A percentile compares a stretch with the other conserved stretches of the same genome.
These are phyloP conservation scores for Exophiala phaeomuriformis DNA, from an alignment of 2,329 filamentous ascomycete species.

Conservation along the genomic window DNA sequence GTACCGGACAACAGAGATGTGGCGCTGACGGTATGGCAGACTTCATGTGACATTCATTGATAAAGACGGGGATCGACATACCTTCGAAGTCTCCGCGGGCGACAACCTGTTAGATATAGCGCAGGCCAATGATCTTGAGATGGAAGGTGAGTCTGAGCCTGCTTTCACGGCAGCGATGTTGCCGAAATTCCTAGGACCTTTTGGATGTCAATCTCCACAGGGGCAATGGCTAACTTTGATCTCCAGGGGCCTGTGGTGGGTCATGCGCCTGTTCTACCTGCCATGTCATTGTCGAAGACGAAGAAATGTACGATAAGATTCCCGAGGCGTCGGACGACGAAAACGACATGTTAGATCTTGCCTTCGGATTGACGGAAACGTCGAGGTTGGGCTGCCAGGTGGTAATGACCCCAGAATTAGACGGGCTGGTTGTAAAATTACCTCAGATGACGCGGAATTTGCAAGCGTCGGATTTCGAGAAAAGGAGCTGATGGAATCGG, in stretches of 20 bases:
- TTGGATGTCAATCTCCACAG: background rate
- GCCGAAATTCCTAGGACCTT: background rate
- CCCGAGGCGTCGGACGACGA: slow-evolving; percentile 70
- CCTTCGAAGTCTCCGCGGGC: slow-evolving; percentile 72
- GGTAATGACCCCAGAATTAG: slow-evolving; percentile 79
- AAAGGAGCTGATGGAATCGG: slow-evolving; percentile 8
- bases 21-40: slow-evolving; percentile 40
- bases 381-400: slow-evolving; percentile 82
- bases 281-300: slow-evolving; percentile 74
- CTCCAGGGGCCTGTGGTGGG: slow-evolving; percentile 74
- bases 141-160: slow-evolving; percentile 60
- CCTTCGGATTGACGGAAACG: slow-evolving; percentile 84
- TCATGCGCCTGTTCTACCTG: slow-evolving; percentile 91
- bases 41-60: slow-evolving; percentile 88
- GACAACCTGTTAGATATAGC: slow-evolving; percentile 95
- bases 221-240: background rate
- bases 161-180: background rate
- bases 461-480: slow-evolving; percentile 82
- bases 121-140: slow-evolving; percentile 88
- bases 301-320: slow-evolving; percentile 69
- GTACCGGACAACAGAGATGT: background rate
- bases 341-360: slow-evolving; percentile 86
- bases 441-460: slow-evolving; percentile 93
- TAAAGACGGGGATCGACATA: slow-evolving; percentile 71
- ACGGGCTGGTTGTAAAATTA: slow-evolving; percentile 76